Percentiles rank a stretch among this genome's conserved stretches.
phyloP scores from a whole-genome alignment of 345 rosid species.

The Cardiospermum halicacabum region DNA sequence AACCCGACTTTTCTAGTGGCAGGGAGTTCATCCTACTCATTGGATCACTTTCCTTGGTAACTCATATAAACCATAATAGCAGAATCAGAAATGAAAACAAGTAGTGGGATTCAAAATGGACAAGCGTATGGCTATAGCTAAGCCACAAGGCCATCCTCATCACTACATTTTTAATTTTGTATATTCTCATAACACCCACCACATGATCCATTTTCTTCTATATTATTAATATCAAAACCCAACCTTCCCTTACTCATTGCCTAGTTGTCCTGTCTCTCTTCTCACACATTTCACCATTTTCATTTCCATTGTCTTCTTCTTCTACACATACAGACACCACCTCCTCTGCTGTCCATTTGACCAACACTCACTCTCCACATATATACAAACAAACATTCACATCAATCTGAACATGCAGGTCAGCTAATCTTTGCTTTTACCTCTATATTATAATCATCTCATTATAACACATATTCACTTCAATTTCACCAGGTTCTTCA shows the following conservation, averaged over 20 bases:
- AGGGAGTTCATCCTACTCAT: too few relatives aligned
- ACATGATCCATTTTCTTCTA: conserved; percentile 14
- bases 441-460: background rate
- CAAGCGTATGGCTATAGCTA: conserved; percentile 32
- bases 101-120: background rate
- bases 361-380: conserved; percentile 24
- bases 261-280: conserved; percentile 36
- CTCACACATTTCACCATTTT: conserved; percentile 33
- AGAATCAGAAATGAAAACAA: too few relatives aligned
- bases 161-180: conserved; percentile 1
- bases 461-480: background rate
- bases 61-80: too few relatives aligned
- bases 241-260: conserved; percentile 33
- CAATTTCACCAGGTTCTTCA: conserved; percentile 57
- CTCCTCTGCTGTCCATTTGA: conserved; percentile 49
- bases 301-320: conserved; percentile 49
- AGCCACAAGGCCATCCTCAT: conserved; percentile 30
- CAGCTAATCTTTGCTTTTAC: conserved; percentile 20
- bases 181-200: conserved; percentile 31
- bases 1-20: too few relatives aligned
- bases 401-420: conserved; percentile 57
- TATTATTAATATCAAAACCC: too few relatives aligned
- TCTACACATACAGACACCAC: conserved; percentile 40
- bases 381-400: too few relatives aligned
- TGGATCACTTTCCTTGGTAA: too few relatives aligned